Evolutionary conservation across 1,284 basidiomycete genomes (phyloP).

Genomic region (Austroboletus sp.): DNA sequence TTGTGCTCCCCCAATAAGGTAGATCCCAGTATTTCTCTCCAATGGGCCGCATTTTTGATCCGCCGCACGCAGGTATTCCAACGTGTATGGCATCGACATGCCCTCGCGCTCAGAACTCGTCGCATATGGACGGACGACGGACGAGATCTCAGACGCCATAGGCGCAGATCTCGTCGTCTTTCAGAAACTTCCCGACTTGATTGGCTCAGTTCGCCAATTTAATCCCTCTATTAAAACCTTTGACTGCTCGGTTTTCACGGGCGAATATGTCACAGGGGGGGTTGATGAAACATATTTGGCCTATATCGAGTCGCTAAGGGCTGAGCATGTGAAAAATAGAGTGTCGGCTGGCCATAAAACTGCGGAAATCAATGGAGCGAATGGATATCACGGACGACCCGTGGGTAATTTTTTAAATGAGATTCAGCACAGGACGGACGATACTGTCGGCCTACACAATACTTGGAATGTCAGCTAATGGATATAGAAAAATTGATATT

Average conservation of each 20-base stretch:
- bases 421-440: constrained; percentile 55
- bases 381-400: constrained; percentile 20
- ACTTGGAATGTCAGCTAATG: constrained; percentile 43
- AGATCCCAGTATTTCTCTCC: constrained; percentile 7
- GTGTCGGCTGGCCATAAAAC: constrained; percentile 31
- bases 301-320: constrained; percentile 71
- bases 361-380: constrained; percentile 36
- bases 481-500: neutral
- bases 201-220: constrained; percentile 82
- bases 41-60: constrained; percentile 4
- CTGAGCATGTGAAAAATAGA: constrained; percentile 72
- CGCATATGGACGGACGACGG: constrained; percentile 73
- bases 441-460: constrained; percentile 74
- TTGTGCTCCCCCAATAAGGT: constrained; percentile 93
- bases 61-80: constrained; percentile 58
- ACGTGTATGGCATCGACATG: constrained; percentile 99
- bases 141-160: constrained; percentile 77
- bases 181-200: constrained; percentile 89
- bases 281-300: constrained; percentile 82
- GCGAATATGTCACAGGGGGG: constrained; percentile 94
- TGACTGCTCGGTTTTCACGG: constrained; percentile 97
- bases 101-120: constrained; percentile 91
- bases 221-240: constrained; percentile 77
- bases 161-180: constrained; percentile 97
- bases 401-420: constrained; percentile 33